Base-by-base conservation (phyloP, 75 land plant genomes). In the Adiantum capillusveneris region DNA sequence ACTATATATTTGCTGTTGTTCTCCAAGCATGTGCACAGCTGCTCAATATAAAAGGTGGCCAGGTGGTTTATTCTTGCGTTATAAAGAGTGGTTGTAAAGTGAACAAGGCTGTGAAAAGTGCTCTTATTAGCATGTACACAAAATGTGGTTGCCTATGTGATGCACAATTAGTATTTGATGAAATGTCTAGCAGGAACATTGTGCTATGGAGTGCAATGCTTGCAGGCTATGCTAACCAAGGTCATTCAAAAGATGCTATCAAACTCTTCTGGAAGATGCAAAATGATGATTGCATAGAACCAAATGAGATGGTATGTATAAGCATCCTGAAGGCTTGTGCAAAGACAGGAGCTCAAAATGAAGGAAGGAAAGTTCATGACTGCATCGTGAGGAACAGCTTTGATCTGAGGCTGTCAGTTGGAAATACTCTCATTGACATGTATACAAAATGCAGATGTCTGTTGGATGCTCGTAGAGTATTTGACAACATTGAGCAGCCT, bases 181-280 rank as follows among this genome's bases (percentile, higher is more conserved):
- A 62, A 41, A 60, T 84, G 68, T 31, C 61, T 11, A 58, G 12
- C 24, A 73, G 57, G 54, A 70, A 79, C 60, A 21, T 72, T 52
- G 62, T 87, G 6, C 59, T 81, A 26, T 90, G 96, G 96, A 84
- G 79, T 66, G 78, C 83, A 2, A 79, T 90, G 80, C 67, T 84
- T 41, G 70, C 64, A 9, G 85, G 76, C 1, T 79, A 70, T 60
- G 65, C 75, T 6, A 64, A 73, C 22, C 65, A 71, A 57, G 80
- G 81, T 29, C 46, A 31, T 29, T 25, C 44, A 25, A 54, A 44
- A 1, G 59, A 67, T 12, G 78, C 74, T 11, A 49, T 65, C 20
- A 41, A 46, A 22, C 18, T 61, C 16, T 74, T 74, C 56, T 12
- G 48, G 12, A 18, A 57, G 41, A 75, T 75, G 77, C 67, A 64